Conservation (phyloP, 83 land plant species). For the Isoetes engelmannii region DNA sequence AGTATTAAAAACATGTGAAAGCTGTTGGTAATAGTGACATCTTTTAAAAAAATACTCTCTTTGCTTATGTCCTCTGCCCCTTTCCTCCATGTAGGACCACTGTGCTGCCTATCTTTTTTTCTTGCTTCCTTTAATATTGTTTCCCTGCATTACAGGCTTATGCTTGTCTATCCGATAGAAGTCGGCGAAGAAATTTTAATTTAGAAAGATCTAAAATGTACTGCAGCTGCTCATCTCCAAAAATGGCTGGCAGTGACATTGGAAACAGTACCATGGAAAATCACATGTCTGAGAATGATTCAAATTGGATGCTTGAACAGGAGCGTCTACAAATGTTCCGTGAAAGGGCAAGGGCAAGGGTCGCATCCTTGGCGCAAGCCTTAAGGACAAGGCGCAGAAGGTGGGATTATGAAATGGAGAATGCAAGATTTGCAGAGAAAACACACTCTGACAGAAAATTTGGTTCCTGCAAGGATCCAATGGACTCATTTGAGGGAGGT, state of each 20-base stretch:
- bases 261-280: conserved; percentile 2
- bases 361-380: not conserved
- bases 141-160: conserved; percentile 38
- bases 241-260: not conserved
- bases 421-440: no score
- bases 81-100: not conserved
- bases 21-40: no score
- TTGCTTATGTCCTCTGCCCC: no score
- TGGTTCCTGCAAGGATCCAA: no score
- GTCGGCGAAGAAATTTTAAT: conserved; percentile 33
- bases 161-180: conserved; percentile 39
- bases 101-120: not conserved
- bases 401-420: no score
- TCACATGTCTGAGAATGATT: conserved; percentile 5
- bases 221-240: conserved; percentile 34
- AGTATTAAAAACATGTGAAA: no score
- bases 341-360: conserved; percentile 16
- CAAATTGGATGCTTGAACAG: conserved; percentile 9
- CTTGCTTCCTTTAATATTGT: not conserved
- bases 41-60: no score
- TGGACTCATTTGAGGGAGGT: no score
- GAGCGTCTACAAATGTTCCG: conserved; percentile 19
- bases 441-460: no score
- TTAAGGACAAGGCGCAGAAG: no score
- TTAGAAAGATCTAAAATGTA: conserved; percentile 26